Conservation (phyloP, 129 eudicot species). For the Pulicaria dysenterica region DNA sequence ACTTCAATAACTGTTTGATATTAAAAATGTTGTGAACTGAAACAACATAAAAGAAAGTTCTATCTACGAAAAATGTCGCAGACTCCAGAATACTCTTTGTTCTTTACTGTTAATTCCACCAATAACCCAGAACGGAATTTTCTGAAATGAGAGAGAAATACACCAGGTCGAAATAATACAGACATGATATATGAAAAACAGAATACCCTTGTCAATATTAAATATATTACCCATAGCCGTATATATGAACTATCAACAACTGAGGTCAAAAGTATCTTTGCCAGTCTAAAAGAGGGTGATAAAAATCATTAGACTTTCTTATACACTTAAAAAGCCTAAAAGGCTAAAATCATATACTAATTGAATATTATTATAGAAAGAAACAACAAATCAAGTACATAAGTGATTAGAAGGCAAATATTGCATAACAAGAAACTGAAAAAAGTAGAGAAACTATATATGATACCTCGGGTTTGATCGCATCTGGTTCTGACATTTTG, state of each 20-base stretch:
- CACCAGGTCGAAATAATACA: not conserved
- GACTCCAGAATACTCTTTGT: conserved; percentile 1
- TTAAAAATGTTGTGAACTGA: not conserved
- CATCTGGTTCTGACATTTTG: conserved; percentile 51
- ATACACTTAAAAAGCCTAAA: conserved; percentile 15
- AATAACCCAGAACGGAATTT: not conserved
- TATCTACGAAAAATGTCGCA: not conserved
- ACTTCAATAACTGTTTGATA: not conserved
- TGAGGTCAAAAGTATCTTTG: conserved; percentile 14
- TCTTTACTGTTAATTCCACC: not conserved
- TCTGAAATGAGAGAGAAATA: not conserved
- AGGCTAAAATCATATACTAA: conserved; percentile 19
- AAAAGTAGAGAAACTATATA: conserved; percentile 1
- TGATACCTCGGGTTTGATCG: conserved; percentile 47
- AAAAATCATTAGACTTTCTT: not conserved
- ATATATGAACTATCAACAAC: not conserved
- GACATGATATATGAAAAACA: not conserved
- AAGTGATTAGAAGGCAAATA: not conserved
- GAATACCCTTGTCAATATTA: conserved; percentile 10
- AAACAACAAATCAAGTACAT: not conserved
- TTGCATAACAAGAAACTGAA: conserved; percentile 16
- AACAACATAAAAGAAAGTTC: not conserved
- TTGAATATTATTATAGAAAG: not conserved
- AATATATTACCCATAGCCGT: not conserved
- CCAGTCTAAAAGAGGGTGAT: not conserved